Evolutionary conservation across 108 stramenopile species (phyloP).

Genomic region (Conticribra guillardii): DNA sequence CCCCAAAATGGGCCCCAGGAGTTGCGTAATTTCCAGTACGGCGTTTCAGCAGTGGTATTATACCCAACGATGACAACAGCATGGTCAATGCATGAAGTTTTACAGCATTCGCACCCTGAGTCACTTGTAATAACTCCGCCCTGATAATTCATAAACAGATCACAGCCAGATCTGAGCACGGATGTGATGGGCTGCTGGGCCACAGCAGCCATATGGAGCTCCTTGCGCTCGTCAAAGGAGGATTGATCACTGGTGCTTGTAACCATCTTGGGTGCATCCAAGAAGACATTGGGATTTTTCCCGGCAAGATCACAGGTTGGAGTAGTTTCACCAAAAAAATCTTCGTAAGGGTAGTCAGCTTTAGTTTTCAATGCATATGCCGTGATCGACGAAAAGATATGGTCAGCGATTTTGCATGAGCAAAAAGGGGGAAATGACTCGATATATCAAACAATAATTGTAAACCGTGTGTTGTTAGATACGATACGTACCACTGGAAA

Average conservation of each 20-base stretch:
- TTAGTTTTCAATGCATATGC: background rate
- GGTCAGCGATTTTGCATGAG: too few species aligned
- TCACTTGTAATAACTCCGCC: constrained; percentile 77
- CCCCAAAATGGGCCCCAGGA: constrained; percentile 51
- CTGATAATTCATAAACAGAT: constrained; percentile 71
- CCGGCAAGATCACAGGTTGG: constrained; percentile 21
- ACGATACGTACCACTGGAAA: constrained; percentile 1
- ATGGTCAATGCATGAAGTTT: constrained; percentile 68
- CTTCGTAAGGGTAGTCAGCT: constrained; percentile 56
- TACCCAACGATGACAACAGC: constrained; percentile 89
- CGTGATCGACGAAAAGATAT: background rate
- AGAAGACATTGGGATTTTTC: constrained; percentile 26
- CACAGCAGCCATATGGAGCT: constrained; percentile 51
- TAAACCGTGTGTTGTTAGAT: too few species aligned
- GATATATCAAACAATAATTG: too few species aligned
- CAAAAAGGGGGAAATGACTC: too few species aligned
- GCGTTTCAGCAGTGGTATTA: constrained; percentile 49
- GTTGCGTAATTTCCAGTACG: constrained; percentile 68
- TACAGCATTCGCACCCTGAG: constrained; percentile 63
- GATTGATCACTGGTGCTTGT: constrained; percentile 31
- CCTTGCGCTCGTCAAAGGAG: constrained; percentile 48
- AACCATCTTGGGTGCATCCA: constrained; percentile 35
- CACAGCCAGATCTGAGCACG: constrained; percentile 55
- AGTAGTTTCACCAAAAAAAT: constrained; percentile 42
- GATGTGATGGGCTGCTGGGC: constrained; percentile 59